Conservation (phyloP, 257 asterid species). For the Plantago major region DNA sequence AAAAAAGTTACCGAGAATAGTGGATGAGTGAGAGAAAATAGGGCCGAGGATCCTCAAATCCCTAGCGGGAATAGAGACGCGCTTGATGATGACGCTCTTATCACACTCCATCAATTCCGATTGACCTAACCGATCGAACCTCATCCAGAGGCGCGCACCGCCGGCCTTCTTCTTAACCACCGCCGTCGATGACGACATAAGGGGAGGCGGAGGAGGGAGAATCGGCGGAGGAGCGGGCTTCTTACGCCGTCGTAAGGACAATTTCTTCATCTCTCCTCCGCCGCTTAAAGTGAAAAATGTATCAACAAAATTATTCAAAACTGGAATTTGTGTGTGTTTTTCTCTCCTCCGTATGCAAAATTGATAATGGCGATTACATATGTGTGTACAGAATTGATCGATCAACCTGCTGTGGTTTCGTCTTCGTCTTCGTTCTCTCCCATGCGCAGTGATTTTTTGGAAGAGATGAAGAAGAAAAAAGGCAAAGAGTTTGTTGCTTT, state of each 20-base stretch:
- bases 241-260: constrained; percentile 57
- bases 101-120: constrained; percentile 95
- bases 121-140: constrained; percentile 79
- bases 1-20: constrained; percentile 61
- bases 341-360: background rate
- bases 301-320: too few species aligned
- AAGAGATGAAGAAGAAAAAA: background rate
- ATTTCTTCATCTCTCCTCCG: constrained; percentile 35
- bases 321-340: too few species aligned
- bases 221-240: constrained; percentile 37
- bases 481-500: background rate
- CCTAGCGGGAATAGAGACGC: constrained; percentile 82
- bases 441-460: background rate
- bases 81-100: constrained; percentile 62
- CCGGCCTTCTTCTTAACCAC: constrained; percentile 71
- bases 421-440: constrained; percentile 8
- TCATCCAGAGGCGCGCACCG: constrained; percentile 89
- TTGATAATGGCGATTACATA: background rate
- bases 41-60: constrained; percentile 97
- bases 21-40: constrained; percentile 89
- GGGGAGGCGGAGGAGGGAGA: constrained; percentile 35
- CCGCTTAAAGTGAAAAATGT: background rate
- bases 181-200: constrained; percentile 31
- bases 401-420: background rate
- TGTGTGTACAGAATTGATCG: background rate